These are phyloP conservation scores for Acrocalymma vagum DNA, from an alignment of 2,329 filamentous ascomycete genomes.

Conservation along the genomic window DNA sequence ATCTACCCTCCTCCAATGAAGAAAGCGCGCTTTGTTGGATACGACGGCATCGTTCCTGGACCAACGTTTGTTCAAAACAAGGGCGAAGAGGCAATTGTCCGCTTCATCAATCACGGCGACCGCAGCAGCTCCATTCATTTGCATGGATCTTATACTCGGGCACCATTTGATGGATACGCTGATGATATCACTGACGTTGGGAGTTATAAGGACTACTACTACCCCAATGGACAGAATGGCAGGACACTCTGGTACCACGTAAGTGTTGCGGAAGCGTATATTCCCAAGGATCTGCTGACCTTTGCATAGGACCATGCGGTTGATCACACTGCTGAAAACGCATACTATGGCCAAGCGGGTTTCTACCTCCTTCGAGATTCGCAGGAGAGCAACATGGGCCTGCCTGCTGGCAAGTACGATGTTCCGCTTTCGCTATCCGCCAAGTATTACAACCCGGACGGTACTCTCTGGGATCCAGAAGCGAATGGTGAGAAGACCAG, in stretches of 20 bases:
- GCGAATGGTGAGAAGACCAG: conserved; percentile 57
- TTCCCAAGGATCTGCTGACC: conserved; percentile 26
- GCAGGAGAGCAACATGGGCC: conserved; percentile 56
- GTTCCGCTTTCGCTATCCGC: conserved; percentile 60
- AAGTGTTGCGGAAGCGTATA: no score
- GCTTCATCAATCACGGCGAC: conserved; percentile 61
- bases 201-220: conserved; percentile 70
- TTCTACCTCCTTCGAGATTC: conserved; percentile 64
- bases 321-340: conserved; percentile 59
- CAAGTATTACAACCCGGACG: conserved; percentile 62
- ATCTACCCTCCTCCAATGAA: conserved; percentile 55
- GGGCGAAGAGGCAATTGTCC: conserved; percentile 62
- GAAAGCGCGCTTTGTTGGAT: no score
- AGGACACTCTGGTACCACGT: conserved; percentile 67
- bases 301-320: conserved; percentile 7
- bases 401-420: conserved; percentile 64
- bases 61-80: conserved; percentile 60
- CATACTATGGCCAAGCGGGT: conserved; percentile 65
- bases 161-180: conserved; percentile 64
- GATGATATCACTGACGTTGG: conserved; percentile 60
- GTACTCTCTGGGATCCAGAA: conserved; percentile 56
- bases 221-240: conserved; percentile 63
- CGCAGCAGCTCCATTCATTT: conserved; percentile 61
- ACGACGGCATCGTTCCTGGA: conserved; percentile 64
- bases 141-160: conserved; percentile 60